Evolutionary conservation across 75 land plant species (phyloP), one percentile per base, ranked within the genome.

Genomic region (Pseudotsuga menziesii): DNA sequence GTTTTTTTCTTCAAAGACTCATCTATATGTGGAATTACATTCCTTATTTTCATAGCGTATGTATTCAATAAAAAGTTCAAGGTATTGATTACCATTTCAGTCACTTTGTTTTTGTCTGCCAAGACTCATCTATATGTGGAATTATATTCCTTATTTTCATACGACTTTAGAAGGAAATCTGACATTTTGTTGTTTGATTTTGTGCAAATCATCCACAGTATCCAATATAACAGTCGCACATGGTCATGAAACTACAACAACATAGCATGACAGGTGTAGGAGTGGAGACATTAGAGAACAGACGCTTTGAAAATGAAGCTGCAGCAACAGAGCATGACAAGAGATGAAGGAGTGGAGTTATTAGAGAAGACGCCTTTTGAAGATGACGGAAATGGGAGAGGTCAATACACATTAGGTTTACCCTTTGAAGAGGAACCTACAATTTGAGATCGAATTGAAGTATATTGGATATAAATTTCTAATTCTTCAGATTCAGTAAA

Each of bases 381-480:
- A 63, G 82, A 92, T 61, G 89, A 87, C 32, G 85, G 74, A 54
- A 75, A 76, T 29, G 94, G 94, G 54, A 80, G 81, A 57, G 94
- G 94, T 27, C 86, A 85, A 52, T 92, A 87, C 79, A 85, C 94
- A 78, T 12, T 89, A 92, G 80, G 36, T 92, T n/a, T 92, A 92
- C 72, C 84, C 85, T 72, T 71, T 92, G 20, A 86, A 89, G 59
- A 92, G 91, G 94, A 87, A 87, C 73, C n/a, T 61, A 44, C 39
- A 25, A 15, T 75, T 44, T 52, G n/a, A 4, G 4, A 17, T 16
- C 27, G n/a, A n/a, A n/a, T n/a, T n/a, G n/a, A n/a, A n/a, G n/a
- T 69, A 5, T 69, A 6, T 36, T n/a, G n/a, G 16, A 32, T 26
- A 58, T 5, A 8, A 44, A 44, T 44, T 44, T 44, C 8, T 44